These are phyloP conservation scores for Fagus sylvatica DNA, from an alignment of 306 rosid genomes.

Conservation along the genomic window DNA sequence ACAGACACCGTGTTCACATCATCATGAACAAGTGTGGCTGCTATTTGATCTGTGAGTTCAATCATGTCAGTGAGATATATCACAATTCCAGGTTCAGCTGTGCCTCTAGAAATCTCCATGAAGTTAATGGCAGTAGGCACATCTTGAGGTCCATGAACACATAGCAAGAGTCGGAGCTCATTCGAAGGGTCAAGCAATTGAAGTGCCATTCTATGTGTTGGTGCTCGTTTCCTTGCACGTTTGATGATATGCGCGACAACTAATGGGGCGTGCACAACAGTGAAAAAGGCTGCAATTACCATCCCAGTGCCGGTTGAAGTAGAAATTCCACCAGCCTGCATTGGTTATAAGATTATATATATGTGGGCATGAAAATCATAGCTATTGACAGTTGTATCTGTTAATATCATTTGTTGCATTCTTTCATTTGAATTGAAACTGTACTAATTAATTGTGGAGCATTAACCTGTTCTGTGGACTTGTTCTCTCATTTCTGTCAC, in stretches of 20 bases:
- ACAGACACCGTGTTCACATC: conserved; percentile 49
- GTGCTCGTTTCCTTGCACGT: conserved; percentile 69
- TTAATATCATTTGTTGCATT: too few species aligned
- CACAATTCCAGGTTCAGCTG: conserved; percentile 54
- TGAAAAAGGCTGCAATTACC: conserved; percentile 58
- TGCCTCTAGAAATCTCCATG: conserved; percentile 76
- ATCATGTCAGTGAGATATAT: conserved; percentile 75
- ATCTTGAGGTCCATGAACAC: conserved; percentile 73
- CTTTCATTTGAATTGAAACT: too few species aligned
- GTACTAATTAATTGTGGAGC: too few species aligned
- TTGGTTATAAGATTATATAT: conserved; percentile 24
- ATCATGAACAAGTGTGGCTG: conserved; percentile 49
- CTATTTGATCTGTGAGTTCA: conserved; percentile 68
- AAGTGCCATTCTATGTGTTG: conserved; percentile 73
- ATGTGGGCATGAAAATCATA: neutral
- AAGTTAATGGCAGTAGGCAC: conserved; percentile 60
- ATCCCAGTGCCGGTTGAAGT: conserved; percentile 51
- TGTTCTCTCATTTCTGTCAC: too few species aligned
- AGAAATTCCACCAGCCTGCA: conserved; percentile 41
- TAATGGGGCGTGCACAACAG: conserved; percentile 65
- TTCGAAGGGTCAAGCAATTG: conserved; percentile 61
- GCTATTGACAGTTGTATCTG: neutral
- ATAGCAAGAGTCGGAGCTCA: conserved; percentile 61
- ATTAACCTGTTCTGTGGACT: too few species aligned
- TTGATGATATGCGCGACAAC: conserved; percentile 74